Evolutionary conservation across 2,329 filamentous ascomycete species (phyloP).

Genomic region (Pezicula rhizophila): DNA sequence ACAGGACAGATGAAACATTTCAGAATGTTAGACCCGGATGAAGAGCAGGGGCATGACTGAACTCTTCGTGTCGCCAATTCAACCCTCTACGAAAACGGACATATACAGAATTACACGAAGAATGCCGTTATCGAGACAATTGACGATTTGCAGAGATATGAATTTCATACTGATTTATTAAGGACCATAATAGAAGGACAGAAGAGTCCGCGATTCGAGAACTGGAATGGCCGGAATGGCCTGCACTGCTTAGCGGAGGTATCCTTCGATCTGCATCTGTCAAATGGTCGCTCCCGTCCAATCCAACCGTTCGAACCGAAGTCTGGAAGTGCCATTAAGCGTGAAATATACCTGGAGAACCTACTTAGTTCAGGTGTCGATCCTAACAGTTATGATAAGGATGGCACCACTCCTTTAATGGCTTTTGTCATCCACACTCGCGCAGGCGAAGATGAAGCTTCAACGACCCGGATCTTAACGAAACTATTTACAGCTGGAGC

Average conservation of each 20-base stretch:
- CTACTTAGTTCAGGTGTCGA: constrained; percentile 30
- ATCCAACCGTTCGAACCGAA: constrained; percentile 7
- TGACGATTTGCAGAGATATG: too few relatives aligned
- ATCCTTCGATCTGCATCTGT: constrained; percentile 31
- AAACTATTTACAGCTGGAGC: constrained; percentile 7
- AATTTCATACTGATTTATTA: too few relatives aligned
- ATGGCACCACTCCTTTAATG: constrained; percentile 50
- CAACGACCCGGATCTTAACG: constrained; percentile 1
- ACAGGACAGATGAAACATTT: too few relatives aligned
- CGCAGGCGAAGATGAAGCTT: constrained; percentile 44
- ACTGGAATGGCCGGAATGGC: constrained; percentile 45
- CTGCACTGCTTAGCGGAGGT: constrained; percentile 52
- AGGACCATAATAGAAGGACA: too few relatives aligned
- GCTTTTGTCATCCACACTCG: constrained; percentile 44
- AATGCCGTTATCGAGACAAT: too few relatives aligned
- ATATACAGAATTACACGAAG: too few relatives aligned
- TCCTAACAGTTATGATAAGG: constrained; percentile 45
- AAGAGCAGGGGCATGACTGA: too few relatives aligned
- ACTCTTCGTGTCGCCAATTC: too few relatives aligned
- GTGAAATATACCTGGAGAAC: background rate
- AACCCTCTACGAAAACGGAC: too few relatives aligned
- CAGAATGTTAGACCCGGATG: too few relatives aligned
- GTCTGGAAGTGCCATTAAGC: constrained; percentile 13
- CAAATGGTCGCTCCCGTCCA: constrained; percentile 1
- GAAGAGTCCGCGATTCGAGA: constrained; percentile 28